phyloP scores from a whole-genome alignment of 2,329 filamentous ascomycete genomes.

The Elsinoe australis region DNA sequence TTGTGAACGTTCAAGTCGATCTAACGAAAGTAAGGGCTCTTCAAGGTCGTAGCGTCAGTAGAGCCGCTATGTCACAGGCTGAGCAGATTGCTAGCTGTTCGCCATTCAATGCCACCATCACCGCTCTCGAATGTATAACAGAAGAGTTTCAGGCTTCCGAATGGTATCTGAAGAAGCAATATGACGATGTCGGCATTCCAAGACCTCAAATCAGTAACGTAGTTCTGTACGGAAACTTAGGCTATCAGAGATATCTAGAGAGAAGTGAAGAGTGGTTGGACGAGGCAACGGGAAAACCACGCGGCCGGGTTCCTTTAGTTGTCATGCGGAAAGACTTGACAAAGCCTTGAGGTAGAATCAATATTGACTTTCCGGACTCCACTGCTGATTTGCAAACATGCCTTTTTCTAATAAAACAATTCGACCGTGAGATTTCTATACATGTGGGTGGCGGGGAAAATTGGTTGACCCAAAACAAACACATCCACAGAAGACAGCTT shows the following conservation, averaged over 20 bases:
- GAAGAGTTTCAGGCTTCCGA: constrained; percentile 11
- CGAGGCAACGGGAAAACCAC: constrained; percentile 1
- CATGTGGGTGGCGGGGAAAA: too few relatives aligned
- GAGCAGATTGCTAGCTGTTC: not conserved
- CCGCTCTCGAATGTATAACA: constrained; percentile 6
- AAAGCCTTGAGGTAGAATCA: too few relatives aligned
- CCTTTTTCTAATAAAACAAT: too few relatives aligned
- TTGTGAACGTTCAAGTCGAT: not conserved
- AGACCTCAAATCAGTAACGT: constrained; percentile 3
- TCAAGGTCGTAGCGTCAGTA: constrained; percentile 5
- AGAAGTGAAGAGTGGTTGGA: not conserved
- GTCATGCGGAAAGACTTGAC: constrained; percentile 1
- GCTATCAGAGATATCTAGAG: not conserved
- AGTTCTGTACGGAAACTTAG: constrained; percentile 7
- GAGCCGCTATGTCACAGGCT: not conserved
- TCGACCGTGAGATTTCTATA: too few relatives aligned
- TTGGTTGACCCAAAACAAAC: not conserved
- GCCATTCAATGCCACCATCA: constrained; percentile 2
- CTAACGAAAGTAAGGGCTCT: not conserved
- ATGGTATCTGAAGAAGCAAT: not conserved
- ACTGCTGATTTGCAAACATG: too few relatives aligned
- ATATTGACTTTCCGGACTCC: too few relatives aligned
- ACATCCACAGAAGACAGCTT: too few relatives aligned
- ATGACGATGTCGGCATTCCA: not conserved
- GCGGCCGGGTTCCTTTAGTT: not conserved